Evolutionary conservation across 2,329 filamentous ascomycete genomes (phyloP).

Genomic region (Fusarium brevicatenulatum): DNA sequence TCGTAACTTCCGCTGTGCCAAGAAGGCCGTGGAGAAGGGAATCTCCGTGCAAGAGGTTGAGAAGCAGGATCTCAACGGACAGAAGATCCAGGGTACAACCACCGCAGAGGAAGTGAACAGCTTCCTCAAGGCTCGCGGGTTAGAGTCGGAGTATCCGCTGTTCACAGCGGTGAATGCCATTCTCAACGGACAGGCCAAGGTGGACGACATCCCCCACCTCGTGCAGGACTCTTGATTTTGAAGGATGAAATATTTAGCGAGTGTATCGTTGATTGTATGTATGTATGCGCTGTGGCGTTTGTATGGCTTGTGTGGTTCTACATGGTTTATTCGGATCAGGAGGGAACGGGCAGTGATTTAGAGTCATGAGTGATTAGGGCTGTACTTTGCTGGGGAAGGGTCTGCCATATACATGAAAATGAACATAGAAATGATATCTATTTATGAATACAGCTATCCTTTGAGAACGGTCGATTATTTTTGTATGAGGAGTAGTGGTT

Average conservation of each 20-base stretch:
- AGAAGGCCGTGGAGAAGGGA: conserved; percentile 82
- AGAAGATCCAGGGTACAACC: conserved; percentile 94
- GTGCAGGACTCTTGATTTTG: conserved; percentile 54
- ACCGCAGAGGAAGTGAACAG: conserved; percentile 92
- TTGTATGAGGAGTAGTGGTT: not conserved
- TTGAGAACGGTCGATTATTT: fast-evolving
- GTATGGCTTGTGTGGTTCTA: conserved; percentile 27
- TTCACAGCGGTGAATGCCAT: conserved; percentile 90
- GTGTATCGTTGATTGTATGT: conserved; percentile 13
- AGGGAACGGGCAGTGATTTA: conserved; percentile 28
- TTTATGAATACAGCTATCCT: not conserved
- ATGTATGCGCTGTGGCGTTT: conserved; percentile 35
- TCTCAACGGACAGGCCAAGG: conserved; percentile 77
- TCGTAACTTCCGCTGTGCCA: conserved; percentile 93
- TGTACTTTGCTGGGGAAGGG: not conserved
- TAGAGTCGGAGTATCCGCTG: conserved; percentile 87
- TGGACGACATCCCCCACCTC: conserved; percentile 82
- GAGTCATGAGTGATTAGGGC: not conserved
- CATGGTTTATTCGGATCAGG: conserved; percentile 11
- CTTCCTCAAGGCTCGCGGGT: conserved; percentile 81
- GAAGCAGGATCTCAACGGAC: conserved; percentile 88
- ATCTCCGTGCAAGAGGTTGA: conserved; percentile 89
- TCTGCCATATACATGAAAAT: not conserved
- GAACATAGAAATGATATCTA: conserved; percentile 16
- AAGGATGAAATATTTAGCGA: conserved; percentile 2